These are phyloP conservation scores for Diaporthe caulivora DNA, from an alignment of 2,329 filamentous ascomycete genomes.

Conservation along the genomic window DNA sequence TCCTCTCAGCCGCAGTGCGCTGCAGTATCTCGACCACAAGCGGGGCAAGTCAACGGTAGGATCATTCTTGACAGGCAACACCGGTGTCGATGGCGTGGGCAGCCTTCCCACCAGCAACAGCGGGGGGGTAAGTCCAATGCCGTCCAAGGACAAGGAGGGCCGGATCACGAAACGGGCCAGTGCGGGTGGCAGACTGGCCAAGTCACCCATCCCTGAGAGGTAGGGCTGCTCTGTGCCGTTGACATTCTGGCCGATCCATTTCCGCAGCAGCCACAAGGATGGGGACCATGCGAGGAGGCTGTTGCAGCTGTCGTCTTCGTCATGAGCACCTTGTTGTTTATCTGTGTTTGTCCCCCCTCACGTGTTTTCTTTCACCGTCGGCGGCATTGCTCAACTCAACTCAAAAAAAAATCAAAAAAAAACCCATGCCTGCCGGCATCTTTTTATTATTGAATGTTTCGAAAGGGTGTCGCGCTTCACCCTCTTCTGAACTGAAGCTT, in stretches of 20 bases:
- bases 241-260: slow-evolving; percentile 39
- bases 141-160: slow-evolving; percentile 70
- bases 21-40: slow-evolving; percentile 87
- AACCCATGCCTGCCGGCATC: neutral
- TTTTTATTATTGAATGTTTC: slow-evolving; percentile 5
- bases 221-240: slow-evolving; percentile 56
- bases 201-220: slow-evolving; percentile 72
- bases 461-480: neutral
- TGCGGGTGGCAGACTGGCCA: slow-evolving; percentile 79
- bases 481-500: neutral
- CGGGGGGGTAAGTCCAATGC: slow-evolving; percentile 45
- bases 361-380: slow-evolving; percentile 12
- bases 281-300: slow-evolving; percentile 37
- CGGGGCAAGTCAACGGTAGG: slow-evolving; percentile 58
- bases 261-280: slow-evolving; percentile 29
- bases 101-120: slow-evolving; percentile 66
- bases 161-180: slow-evolving; percentile 84
- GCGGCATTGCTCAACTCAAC: neutral
- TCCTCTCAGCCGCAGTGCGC: slow-evolving; percentile 83
- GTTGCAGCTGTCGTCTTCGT: slow-evolving; percentile 35
- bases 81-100: slow-evolving; percentile 67
- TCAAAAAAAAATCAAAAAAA: neutral
- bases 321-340: slow-evolving; percentile 6
- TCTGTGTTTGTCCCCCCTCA: neutral
- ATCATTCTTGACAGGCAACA: slow-evolving; percentile 39